Evolutionary conservation across 2,329 filamentous ascomycete genomes (phyloP), one percentile per base, ranked within the genome.

Genomic region (Hyphodiscus sp.): DNA sequence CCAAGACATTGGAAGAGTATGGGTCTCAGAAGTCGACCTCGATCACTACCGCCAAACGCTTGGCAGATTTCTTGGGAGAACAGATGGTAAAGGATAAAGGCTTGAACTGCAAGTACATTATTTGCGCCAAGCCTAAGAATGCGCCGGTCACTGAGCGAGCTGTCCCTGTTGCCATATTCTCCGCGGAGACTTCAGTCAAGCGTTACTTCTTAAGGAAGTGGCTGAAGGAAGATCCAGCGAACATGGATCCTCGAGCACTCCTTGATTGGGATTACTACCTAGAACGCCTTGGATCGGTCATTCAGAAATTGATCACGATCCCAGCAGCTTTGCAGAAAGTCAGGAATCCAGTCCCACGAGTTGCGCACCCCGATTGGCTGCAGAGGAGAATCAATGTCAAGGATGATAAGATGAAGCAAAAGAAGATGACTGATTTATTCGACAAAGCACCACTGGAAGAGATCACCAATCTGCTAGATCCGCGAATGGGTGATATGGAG

Each of bases 41-140:
- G n/a, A 99, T 99, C 69, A 99, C 94, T 1, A 99, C 94, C 0
- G 94, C 94, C 11, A 94, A 87, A 65, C 90, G 94, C 58, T 73
- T 99, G 43, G 94, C 94, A 38, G 94, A 99, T 66, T 99, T 99
- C 68, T 69, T 99, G 58, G 94, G 94, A 38, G 92, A 96, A 68
- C 91, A 96, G 67, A 99, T 99, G 95, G 85, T 96, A 65, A 99
- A 99, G 68, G 95, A 99, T 72, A 99, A 97, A 71, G 94, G 94
- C 2, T 71, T 99, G 63, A 99, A 99, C 74, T 99, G 94, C 84
- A 97, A 97, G 72, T 99, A 97, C 71, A 96, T 99, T 69, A 96
- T 99, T 66, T 96, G 91, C 49, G 81, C 90, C 15, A 83, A 81
- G 58, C 94, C 94, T 3, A 88, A 85, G 65, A 89, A 89, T 65